Conservation (phyloP, 2,329 filamentous ascomycete genomes). For the Periglandula ipomoeae region DNA sequence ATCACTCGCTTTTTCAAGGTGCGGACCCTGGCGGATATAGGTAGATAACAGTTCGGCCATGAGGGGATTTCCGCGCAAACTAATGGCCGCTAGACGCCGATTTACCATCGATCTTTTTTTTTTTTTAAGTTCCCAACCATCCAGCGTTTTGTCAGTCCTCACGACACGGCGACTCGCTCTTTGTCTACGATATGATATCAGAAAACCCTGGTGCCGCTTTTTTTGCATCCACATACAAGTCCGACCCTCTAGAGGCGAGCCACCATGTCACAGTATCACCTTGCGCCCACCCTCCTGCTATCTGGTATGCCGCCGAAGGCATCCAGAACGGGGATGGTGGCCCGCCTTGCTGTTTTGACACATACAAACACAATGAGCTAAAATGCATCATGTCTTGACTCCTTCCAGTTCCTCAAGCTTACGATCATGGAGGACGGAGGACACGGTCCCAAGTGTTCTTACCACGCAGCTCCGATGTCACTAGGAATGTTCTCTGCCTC, state of each 20-base stretch:
- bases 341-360: background rate
- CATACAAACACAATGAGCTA: background rate
- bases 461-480: constrained; percentile 7
- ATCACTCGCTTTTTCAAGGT: too few species aligned
- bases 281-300: background rate
- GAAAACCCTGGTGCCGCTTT: background rate
- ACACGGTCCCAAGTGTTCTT: background rate
- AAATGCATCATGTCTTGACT: background rate
- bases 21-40: background rate
- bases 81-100: background rate
- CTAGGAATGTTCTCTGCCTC: background rate
- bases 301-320: background rate
- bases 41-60: background rate
- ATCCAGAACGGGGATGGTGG: background rate
- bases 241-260: background rate
- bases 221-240: background rate
- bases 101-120: too few species aligned
- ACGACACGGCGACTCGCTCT: too few species aligned
- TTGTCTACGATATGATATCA: background rate
- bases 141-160: background rate
- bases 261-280: background rate
- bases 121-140: too few species aligned
- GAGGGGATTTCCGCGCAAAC: background rate
- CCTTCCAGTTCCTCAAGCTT: background rate
- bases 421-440: background rate